phyloP scores from a whole-genome alignment of 2,329 filamentous ascomycete species.

The Diaporthe citrichinensis region DNA sequence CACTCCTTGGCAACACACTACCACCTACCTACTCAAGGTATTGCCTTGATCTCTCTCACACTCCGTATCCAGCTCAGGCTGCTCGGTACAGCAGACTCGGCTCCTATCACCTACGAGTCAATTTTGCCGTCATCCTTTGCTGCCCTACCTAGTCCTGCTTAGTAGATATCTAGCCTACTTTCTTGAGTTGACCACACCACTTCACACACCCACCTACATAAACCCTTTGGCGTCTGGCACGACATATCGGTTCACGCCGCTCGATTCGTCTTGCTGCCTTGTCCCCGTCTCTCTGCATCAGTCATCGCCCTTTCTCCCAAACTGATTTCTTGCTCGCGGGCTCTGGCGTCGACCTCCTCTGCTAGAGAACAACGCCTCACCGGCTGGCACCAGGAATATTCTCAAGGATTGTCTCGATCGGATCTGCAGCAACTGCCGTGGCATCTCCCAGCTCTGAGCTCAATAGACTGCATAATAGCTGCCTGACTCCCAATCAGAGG shows the following conservation, averaged over 20 bases:
- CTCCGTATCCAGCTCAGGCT: slow-evolving; percentile 22
- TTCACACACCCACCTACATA: slow-evolving; percentile 19
- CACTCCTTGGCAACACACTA: slow-evolving; percentile 32
- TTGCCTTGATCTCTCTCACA: slow-evolving; percentile 15
- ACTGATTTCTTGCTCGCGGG: neutral
- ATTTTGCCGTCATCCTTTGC: slow-evolving; percentile 34
- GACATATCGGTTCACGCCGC: neutral
- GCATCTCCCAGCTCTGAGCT: neutral
- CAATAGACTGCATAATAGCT: slow-evolving; percentile 33
- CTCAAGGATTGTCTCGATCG: neutral
- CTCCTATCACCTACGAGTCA: neutral
- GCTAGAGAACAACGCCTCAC: neutral
- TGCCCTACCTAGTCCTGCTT: slow-evolving; percentile 5
- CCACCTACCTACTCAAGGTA: slow-evolving; percentile 42
- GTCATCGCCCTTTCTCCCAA: neutral
- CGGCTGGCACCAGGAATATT: neutral
- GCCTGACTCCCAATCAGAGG: slow-evolving; percentile 38
- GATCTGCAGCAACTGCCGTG: slow-evolving; percentile 16
- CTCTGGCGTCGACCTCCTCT: neutral
- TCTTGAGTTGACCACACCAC: slow-evolving; percentile 23
- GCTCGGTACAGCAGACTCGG: slow-evolving; percentile 36
- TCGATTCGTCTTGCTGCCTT: neutral
- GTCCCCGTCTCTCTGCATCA: neutral
- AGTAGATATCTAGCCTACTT: slow-evolving; percentile 14
- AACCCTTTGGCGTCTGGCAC: neutral